phyloP scores from a whole-genome alignment of 2,329 filamentous ascomycete species.

The Lachnellula suecica region DNA sequence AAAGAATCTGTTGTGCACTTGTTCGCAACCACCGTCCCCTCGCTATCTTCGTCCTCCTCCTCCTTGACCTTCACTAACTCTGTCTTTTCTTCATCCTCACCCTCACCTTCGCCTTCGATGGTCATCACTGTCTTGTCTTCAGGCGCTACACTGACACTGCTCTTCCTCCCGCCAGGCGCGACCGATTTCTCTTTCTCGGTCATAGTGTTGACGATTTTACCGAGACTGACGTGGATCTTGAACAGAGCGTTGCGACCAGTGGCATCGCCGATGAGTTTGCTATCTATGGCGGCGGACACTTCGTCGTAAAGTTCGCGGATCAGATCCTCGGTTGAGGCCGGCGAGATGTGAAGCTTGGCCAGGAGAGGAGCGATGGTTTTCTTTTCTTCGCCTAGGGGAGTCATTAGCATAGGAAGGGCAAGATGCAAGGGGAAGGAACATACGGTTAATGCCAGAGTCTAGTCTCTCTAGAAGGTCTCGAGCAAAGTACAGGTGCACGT shows the following conservation, averaged over 20 bases:
- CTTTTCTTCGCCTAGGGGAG: conserved; percentile 72
- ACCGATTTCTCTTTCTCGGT: conserved; percentile 40
- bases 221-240: conserved; percentile 66
- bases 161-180: conserved; percentile 24
- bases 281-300: conserved; percentile 62
- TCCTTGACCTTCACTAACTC: conserved; percentile 43
- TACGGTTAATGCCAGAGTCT: conserved; percentile 65
- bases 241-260: conserved; percentile 63
- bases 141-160: conserved; percentile 33
- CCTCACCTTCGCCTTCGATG: conserved; percentile 23
- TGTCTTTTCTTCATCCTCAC: conserved; percentile 37
- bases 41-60: conserved; percentile 28
- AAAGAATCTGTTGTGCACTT: no score
- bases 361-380: conserved; percentile 77
- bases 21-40: conserved; percentile 14
- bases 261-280: conserved; percentile 57
- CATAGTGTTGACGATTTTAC: conserved; percentile 65
- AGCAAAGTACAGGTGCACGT: conserved; percentile 79
- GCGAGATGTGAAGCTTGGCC: conserved; percentile 77
- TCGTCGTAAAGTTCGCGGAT: conserved; percentile 57
- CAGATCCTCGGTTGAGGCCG: conserved; percentile 60
- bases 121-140: conserved; percentile 37
- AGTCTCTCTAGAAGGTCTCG: conserved; percentile 75
- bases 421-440: conserved; percentile 33
- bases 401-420: conserved; percentile 29